Base-by-base conservation (phyloP, 2,329 filamentous ascomycete genomes). In the Paraphoma chrysanthemicola region DNA sequence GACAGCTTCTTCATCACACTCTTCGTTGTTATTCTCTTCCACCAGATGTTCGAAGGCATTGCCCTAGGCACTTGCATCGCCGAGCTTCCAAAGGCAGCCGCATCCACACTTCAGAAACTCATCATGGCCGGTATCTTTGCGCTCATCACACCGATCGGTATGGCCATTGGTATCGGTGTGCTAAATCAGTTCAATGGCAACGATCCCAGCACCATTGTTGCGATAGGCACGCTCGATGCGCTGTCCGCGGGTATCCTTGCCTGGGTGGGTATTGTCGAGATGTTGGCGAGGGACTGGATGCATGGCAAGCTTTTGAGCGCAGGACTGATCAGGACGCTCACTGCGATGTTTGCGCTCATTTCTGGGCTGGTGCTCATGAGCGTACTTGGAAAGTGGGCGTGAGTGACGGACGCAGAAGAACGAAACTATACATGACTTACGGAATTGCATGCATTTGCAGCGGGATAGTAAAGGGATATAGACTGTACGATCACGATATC, bases 191-290 rank as follows among this genome's bases (percentile, higher is more conserved):
- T 92, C 77, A 93, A 93, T 66, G 90, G 89, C 4, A 92, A 90
- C 65, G 85, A 91, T 63, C 83, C 81, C 3, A 81, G 82, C 1
- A 93, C 90, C 0, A 80, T 92, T 41, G 76, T 93, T 43, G 87
- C 90, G 2, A 86, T 93, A 36, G 90, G 90, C 0, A 91, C 89
- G 0, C 80, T 93, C 1, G 88, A 93, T 72, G 88, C 90, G 6
- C 70, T 93, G 9, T 90, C 87, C 0, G 89, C 90, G 0, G 90
- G 90, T 29, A 91, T 94, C 44, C 80, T 93, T 31, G 79, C 90
- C n/a, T 93, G 90, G 89, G 90, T 93, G 1, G 89, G 89, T 1
- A 77, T 93, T 1, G 90, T 93, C 0, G 90, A 93, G 78, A 92
- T 93, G 89, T 88, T 88, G 86, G 88, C 88, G 2, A 80, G 84